Conservation (phyloP, 768 basidiomycete species). For the Boletus reticuloceps region DNA sequence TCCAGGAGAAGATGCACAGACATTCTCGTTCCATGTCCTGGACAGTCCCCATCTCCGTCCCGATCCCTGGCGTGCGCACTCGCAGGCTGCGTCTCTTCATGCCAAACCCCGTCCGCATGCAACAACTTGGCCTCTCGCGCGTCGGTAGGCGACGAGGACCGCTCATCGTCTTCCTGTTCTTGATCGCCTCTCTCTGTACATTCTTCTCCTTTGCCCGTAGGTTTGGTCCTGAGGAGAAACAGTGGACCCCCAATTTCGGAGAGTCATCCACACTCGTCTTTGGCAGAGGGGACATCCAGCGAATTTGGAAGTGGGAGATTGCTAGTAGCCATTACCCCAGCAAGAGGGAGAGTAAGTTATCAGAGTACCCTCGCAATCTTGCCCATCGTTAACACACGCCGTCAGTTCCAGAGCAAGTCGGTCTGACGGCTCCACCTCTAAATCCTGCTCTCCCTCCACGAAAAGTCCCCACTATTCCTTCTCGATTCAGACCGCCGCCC, state of each 20-base stretch:
- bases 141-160: constrained; percentile 60
- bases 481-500: constrained; percentile 45
- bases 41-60: constrained; percentile 57
- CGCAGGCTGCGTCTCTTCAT: constrained; percentile 57
- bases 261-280: constrained; percentile 75
- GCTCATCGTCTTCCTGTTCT: constrained; percentile 46
- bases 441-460: constrained; percentile 77
- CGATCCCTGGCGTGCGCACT: constrained; percentile 56
- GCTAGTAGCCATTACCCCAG: constrained; percentile 93
- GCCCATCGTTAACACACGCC: neutral
- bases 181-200: constrained; percentile 49
- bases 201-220: constrained; percentile 60
- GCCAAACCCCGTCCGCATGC: constrained; percentile 59
- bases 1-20: constrained; percentile 63
- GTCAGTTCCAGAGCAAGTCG: constrained; percentile 70
- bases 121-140: constrained; percentile 52
- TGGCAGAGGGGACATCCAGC: constrained; percentile 73
- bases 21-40: constrained; percentile 48
- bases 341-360: constrained; percentile 62
- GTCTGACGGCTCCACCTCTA: constrained; percentile 49
- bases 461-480: constrained; percentile 43
- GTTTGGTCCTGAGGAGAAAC: constrained; percentile 58
- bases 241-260: constrained; percentile 58
- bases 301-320: constrained; percentile 97
- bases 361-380: neutral